Base-by-base conservation (phyloP, 768 basidiomycete species). In the Hypholoma fasciculare region DNA sequence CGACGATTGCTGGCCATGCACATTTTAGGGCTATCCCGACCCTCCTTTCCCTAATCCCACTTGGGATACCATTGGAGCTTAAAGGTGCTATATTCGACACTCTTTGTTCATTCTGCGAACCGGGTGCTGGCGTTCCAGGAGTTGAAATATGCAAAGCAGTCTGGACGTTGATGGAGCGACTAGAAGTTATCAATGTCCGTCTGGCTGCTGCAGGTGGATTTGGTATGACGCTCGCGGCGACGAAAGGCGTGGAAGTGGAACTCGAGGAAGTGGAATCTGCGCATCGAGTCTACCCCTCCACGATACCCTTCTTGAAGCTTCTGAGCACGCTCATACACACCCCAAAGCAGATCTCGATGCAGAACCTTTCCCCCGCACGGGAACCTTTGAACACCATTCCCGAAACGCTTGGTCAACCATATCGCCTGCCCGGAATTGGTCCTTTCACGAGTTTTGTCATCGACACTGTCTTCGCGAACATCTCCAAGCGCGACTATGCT, bases 381-480 rank as follows among this genome's bases (percentile, higher is more conserved):
- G 86, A 86, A 27, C 74, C 88, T 1, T 71, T 86, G 50, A 86
- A 88, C 67, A 90, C 93, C 20, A 84, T 94, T 47, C 91, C 94
- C 1, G 89, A 96, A 56, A 77, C 76, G 42, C 75, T 96, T 4
- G 94, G 94, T 0, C 87, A 90, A 47, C 87, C 90, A 7, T 89
- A 93, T 63, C 85, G 94, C 19, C 71, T 86, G 14, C 87, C 90
- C 1, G 94, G 94, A 0, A 84, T 96, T 54, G 84, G 78, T 0
- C 93, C 94, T 0, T 96, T 91, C 72, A 79, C 87, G 11, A 76
- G 82, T n/a, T 98, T 96, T 67, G 89, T 96, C 54, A 74, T 96
- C 59, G 94, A 98, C 65, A 91, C 90, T 48, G 92, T 98, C 2
- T 90, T 98, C 62, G 81, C 88, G 34, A 86, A 88, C 52, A 87